A percentile compares a stretch with the other conserved stretches of the same genome.
phyloP scores from a whole-genome alignment of 257 asterid species.

The Cruciata laevipes region DNA sequence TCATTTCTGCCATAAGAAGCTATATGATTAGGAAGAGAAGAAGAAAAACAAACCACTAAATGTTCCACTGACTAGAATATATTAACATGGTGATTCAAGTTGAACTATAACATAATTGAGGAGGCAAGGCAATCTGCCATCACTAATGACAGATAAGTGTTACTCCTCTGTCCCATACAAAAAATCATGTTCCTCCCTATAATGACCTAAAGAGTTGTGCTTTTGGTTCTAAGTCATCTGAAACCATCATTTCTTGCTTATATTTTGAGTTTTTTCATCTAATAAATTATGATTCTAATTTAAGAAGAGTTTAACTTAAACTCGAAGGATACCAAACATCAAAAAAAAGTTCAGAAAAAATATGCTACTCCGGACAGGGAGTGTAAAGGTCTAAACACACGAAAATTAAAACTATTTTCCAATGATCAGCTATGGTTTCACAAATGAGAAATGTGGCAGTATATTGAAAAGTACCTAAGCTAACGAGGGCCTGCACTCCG shows the following conservation, averaged over 20 bases:
- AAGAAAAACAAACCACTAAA: background rate
- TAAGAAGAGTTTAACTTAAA: background rate
- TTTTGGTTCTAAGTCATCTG: too few relatives aligned
- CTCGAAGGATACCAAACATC: too few relatives aligned
- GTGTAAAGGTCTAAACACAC: too few relatives aligned
- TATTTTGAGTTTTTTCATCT: background rate
- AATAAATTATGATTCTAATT: background rate
- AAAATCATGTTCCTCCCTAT: too few relatives aligned
- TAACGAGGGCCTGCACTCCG: slow-evolving; percentile 94
- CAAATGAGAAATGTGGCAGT: background rate
- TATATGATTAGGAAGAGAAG: slow-evolving; percentile 10
- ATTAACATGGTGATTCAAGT: background rate
- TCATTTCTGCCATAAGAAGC: slow-evolving; percentile 48
- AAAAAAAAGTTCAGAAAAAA: background rate
- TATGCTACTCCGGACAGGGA: background rate
- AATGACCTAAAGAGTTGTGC: background rate
- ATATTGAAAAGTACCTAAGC: slow-evolving; percentile 51
- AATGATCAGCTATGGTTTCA: background rate
- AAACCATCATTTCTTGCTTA: background rate
- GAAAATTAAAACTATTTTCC: background rate
- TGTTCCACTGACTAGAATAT: too few relatives aligned
- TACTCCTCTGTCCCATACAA: too few relatives aligned
- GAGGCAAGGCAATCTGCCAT: background rate
- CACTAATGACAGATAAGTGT: background rate
- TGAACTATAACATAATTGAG: background rate